Evolutionary conservation across 768 basidiomycete genomes (phyloP), one percentile per base, ranked within the genome.

Genomic region (Mycena floridula): DNA sequence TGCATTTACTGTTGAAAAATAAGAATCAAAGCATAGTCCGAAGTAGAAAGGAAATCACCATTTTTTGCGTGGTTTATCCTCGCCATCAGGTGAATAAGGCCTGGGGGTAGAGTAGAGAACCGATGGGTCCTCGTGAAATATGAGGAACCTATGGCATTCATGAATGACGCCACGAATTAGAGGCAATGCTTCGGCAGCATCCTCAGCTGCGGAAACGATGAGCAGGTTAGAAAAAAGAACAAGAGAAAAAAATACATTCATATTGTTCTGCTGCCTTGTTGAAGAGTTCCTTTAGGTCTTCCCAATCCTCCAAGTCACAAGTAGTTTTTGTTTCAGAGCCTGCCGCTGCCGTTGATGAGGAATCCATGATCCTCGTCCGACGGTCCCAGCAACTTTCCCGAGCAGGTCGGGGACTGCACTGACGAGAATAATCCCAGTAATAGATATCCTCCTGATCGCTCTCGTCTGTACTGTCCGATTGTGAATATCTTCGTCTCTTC

Each of bases 271-370:
- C 66, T 16, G 81, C 80, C 40, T 70, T 69, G 1, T 66, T 62
- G 55, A 81, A 82, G 8, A 83, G 65, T 45, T 80, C 77, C 58
- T 83, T 84, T 36, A 85, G 63, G 58, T 78, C 76, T 43, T 79
- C 71, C 84, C 83, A 85, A 54, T 84, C 82, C 43, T 76, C 74
- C 39, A 66, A 50, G 40, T 66, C 61, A 44, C 62, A 69, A 1
- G 59, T 54, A 1, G 42, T 43, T 16, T 54, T 53, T 25, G 53
- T 46, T 28, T 48, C 37, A 9, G 43, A 45, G 3, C 65, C 50
- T 3, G 58, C 51, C 2, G 51, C 55, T 11, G 64, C 64, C 7
- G 60, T 64, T 22, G 68, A 57, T 7, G 72, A 67, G 2, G 60
- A 64, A 45, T 70, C 66, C 71, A 74, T 70, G 28, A 63, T 52